Base-by-base conservation (phyloP, 2,329 filamentous ascomycete species). In the Fusarium anthophilum region DNA sequence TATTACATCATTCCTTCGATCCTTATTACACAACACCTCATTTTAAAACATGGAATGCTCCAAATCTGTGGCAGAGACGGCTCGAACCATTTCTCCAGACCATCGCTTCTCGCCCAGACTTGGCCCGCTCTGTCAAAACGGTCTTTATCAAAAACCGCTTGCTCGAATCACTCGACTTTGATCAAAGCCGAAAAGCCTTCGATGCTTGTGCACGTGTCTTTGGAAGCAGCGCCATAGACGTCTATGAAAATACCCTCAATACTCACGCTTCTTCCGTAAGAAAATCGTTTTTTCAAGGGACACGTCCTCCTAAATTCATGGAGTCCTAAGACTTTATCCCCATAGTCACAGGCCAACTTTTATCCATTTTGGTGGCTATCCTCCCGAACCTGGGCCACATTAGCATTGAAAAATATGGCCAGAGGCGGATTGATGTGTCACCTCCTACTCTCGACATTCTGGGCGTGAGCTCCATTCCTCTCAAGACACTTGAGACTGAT, bases 81-180 rank as follows among this genome's bases (percentile, higher is more conserved):
- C 32, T 70, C 2, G 64, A 60, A 18, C 64, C 68, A 15, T 70
- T 70, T 22, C 54, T 70, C 2, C 15, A 13, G 13, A 64, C 64
- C 13, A 11, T 70, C 13, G 48, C 68, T 4, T 48, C 56, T 6
- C 69, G 66, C 4, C 60, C 55, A 3, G 60, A 66, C 22, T 24
- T 71, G 9, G 69, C 50, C 6, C 60, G 44, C 14, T 24, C 39
- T 8, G 66, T 69, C n/a, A 66, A 45, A 11, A n/a, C 39, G 5
- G 35, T 32, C 20, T 44, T 60, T 50, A 11, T 71, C 1, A 18
- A 26, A 38, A 20, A 0, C 1, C 26, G 30, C 17, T 35, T 63
- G 35, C 1, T 30, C 5, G 7, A 48, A 18, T 14, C 12, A 1
- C 41, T 69, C 7, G 26, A 54, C 24, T 71, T 61, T 18, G 5